Conservation (phyloP, 2,329 filamentous ascomycete species). For the Cytospora chrysosperma region DNA sequence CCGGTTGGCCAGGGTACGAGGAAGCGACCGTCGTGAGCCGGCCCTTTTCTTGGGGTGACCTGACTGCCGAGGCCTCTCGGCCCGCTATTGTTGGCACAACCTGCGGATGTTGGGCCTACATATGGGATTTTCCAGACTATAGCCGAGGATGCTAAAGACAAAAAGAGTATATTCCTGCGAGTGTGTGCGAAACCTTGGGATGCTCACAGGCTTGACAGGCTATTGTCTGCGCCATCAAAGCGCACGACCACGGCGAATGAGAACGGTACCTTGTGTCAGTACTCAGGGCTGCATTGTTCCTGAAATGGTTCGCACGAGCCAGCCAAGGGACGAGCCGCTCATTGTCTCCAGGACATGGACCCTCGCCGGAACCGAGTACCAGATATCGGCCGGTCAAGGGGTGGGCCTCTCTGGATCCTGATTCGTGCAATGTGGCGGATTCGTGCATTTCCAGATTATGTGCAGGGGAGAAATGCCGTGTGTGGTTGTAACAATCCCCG, state of each 20-base stretch:
- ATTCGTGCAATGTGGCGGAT: background rate
- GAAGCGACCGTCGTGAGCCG: conserved; percentile 12
- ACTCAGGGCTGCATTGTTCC: background rate
- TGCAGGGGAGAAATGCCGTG: conserved; percentile 16
- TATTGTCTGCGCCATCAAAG: background rate
- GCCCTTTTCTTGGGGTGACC: conserved; percentile 3
- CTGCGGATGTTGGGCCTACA: background rate
- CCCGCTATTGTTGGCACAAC: conserved; percentile 19
- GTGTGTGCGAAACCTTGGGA: background rate
- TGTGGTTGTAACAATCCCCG: conserved; percentile 12
- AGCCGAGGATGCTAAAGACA: background rate
- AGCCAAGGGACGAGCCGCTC: conserved; percentile 8
- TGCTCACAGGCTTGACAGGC: background rate
- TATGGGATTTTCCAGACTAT: background rate
- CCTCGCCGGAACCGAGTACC: conserved; percentile 13
- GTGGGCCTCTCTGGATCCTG: background rate
- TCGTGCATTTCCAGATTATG: conserved; percentile 14
- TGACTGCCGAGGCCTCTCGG: conserved; percentile 22
- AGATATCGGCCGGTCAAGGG: conserved; percentile 15
- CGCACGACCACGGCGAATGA: background rate
- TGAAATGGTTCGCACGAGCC: background rate
- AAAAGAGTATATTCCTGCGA: background rate
- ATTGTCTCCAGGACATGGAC: background rate
- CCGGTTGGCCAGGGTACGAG: conserved; percentile 7
- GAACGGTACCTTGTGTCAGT: too few species aligned